Evolutionary conservation across 495 filamentous ascomycete species (phyloP), one percentile per base, ranked within the genome.

Genomic region (Penicillium maclennaniae): DNA sequence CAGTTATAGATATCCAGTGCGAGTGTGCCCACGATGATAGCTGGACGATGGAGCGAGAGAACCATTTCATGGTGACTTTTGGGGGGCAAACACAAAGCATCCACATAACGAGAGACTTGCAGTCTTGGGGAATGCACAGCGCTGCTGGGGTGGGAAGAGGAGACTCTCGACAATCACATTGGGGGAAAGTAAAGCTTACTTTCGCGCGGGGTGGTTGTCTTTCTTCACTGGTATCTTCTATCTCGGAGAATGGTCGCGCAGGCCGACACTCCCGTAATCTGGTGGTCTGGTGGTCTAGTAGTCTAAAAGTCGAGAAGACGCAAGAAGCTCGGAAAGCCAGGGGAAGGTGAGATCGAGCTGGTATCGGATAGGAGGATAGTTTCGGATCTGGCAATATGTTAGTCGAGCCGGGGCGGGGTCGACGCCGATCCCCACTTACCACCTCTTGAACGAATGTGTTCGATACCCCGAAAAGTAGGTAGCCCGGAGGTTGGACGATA

Each of bases 361-460:
- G 16, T 45, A 42, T 50, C 47, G 47, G 43, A 21, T 41, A 37
- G 34, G 19, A 55, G 19, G 8, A 19, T 14, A 16, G 38, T 19
- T 14, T 7, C 26, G 39, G 27, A 21, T 38, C 36, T 20, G 20
- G 44, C 21, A 47, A 28, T 40, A 27, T 20, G 45, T 25, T 21
- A 44, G 49, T 56, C 38, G 52, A 34, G 54, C 47, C 54, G 54
- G 51, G 38, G 54, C 47, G 48, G 54, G 54, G 48, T 52, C 40
- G 10, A 34, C 14, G 31, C 10, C 10, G 31, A 14, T 14, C 31
- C 27, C 27, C 27, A 31, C 27, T 31, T 12, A 34, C 31, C 31
- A 34, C 14, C 31, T 34, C 1, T 34, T 12, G 7, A 31, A 31
- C 1, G 27, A 31, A 31, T 31, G 27, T 31, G 27, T 31, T 1